These are phyloP conservation scores for Adansonia digitata DNA, from an alignment of 345 rosid genomes.

Conservation along the genomic window DNA sequence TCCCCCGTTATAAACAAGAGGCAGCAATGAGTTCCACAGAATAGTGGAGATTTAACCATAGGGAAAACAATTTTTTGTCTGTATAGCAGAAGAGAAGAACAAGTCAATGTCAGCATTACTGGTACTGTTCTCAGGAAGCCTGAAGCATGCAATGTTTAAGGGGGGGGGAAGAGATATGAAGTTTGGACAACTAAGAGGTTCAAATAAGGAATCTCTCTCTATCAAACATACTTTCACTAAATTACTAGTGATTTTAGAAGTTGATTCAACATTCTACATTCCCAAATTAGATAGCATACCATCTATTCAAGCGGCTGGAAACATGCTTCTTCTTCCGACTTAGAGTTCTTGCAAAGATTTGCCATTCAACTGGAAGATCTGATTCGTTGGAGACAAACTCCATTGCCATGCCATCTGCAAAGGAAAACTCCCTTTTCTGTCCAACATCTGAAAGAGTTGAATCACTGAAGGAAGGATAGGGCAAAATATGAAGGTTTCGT, in stretches of 20 bases:
- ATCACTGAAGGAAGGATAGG: constrained; percentile 51
- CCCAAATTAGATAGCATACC: constrained; percentile 35
- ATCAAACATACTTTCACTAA: background rate
- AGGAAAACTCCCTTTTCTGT: constrained; percentile 18
- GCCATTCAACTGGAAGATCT: constrained; percentile 68
- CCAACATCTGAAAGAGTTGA: constrained; percentile 30
- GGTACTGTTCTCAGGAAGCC: background rate
- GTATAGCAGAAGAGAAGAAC: background rate
- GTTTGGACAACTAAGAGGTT: background rate
- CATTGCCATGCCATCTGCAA: constrained; percentile 24
- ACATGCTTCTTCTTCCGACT: constrained; percentile 48
- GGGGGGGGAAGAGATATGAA: no score
- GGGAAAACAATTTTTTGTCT: background rate
- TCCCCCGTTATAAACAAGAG: background rate
- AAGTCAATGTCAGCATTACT: background rate
- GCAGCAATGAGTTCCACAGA: background rate
- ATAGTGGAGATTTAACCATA: background rate
- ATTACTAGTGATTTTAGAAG: background rate
- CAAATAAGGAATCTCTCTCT: background rate
- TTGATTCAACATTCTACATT: background rate
- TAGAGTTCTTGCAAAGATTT: constrained; percentile 45
- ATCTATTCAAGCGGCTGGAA: constrained; percentile 47
- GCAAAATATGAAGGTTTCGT: constrained; percentile 65
- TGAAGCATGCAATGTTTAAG: background rate
- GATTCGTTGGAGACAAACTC: constrained; percentile 23